Evolutionary conservation across 2,329 filamentous ascomycete genomes (phyloP), one percentile per base, ranked within the genome.

Genomic region (Nigrospora osmanthi): DNA sequence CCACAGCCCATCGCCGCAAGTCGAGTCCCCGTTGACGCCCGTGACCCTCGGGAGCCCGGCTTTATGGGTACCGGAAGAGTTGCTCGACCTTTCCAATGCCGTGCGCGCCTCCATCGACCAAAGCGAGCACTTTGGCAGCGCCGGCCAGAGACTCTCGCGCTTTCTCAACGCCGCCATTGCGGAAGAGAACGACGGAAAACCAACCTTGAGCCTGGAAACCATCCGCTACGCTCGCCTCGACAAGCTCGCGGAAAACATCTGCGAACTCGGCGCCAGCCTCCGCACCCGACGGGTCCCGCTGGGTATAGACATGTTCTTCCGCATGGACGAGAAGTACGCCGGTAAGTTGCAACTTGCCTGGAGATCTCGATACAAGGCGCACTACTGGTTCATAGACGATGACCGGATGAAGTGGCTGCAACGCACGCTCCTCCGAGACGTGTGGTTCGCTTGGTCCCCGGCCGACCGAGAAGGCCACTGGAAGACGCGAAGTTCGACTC

Each of bases 321-420:
- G 23, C 23, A 28, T 28, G 23, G 23, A 28, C 23, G 23, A 28
- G 23, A 28, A 28, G 7, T 28, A 65, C 33, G 70, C 65, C 12
- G 63, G 67, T 46, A 58, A 53, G 34, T 52, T 76, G 39, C 63
- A 68, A 47, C 59, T 61, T n/a, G 49, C 56, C 34, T 76, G 72
- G 73, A 56, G 64, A 39, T 52, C 56, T 9, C 62, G 72, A 5
- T 75, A 74, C 50, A 59, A 62, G 35, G 65, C 68, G n/a, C 53
- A 61, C 7, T 74, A 70, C 45, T 67, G 70, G 47, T 61, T 65
- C 47, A 64, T 76, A 23, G 72, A 76, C 44, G 61, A 73, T 40
- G 56, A 60, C 11, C 61, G 73, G 13, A 30, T 15, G 9, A 36
- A 13, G 7, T 7, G 23, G 23, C 23, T 28, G 23, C 23, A 28